Base-by-base conservation (phyloP, 768 basidiomycete genomes). In the Porphyrellus cyaneotinctus region DNA sequence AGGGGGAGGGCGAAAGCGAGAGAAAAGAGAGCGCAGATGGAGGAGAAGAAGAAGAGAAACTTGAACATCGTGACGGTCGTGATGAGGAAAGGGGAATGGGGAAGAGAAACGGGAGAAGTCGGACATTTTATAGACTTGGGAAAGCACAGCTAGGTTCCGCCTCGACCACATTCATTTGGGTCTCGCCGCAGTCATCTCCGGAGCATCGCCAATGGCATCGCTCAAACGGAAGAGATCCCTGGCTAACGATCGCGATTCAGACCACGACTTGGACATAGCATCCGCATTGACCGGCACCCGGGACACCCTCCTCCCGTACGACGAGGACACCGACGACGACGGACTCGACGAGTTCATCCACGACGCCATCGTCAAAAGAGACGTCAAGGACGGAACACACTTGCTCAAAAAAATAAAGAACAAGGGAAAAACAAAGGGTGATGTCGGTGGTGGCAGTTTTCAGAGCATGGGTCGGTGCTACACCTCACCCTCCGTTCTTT, bases 401-500 rank as follows among this genome's bases (percentile, higher is more conserved):
- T 57, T 90, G 10, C 70, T 94, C 47, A 95, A 91, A 66, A 87
- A 84, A 61, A 76, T 82, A 13, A 92, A 88, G 61, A 84, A 82
- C 10, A 88, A 87, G 65, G 71, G 74, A 18, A 90, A 87, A 63
- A 71, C 70, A 3, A 91, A 88, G 65, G 85, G 85, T 17, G 86
- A 91, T 63, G 78, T 90, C 13, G 94, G 94, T 30, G 94, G 94
- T 28, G 94, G 94, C 18, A 95, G 92, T 57, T 97, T 97, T 61
- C 94, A 97, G 69, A 88, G 85, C 80, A 93, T 97, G 91, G 92
- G 91, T 91, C 49, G 49, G 83, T 77, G 26, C 47, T 12, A 9
- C 43, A 2, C 41, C 58, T 10, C 6, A 12, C 26, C 32, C 6
- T 17, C n/a, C 15, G n/a, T 0, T 45, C 6, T 39, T 50, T 22